Percentiles rank a stretch among this genome's conserved stretches.
Conservation (phyloP, 208 protist genomes). For the Wallacemonas sp. region DNA sequence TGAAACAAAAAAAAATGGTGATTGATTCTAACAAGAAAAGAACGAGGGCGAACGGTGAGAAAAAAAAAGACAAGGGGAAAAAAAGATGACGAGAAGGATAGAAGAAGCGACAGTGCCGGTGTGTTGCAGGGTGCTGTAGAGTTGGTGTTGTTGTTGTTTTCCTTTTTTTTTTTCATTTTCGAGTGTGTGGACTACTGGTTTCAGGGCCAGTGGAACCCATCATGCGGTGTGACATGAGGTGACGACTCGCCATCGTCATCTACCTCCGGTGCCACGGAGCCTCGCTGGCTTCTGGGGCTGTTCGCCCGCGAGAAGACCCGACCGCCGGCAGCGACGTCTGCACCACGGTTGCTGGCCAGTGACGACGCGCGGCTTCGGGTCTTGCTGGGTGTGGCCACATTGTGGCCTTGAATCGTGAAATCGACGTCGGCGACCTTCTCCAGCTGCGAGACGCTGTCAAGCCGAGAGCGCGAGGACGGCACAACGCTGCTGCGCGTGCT, state of each 20-base stretch:
- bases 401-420: slow-evolving; percentile 26
- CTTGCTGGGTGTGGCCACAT: slow-evolving; percentile 12
- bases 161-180: too few species aligned
- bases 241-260: background rate
- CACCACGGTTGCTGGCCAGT: slow-evolving; percentile 15
- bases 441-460: background rate
- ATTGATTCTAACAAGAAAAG: slow-evolving; percentile 6
- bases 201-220: background rate
- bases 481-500: background rate
- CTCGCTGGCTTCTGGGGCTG: slow-evolving; percentile 5
- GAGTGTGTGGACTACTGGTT: too few species aligned
- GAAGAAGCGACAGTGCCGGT: background rate
- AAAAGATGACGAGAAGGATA: background rate
- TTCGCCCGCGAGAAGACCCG: slow-evolving; percentile 2
- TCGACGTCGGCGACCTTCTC: slow-evolving; percentile 8
- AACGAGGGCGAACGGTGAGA: background rate
- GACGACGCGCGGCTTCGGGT: slow-evolving; percentile 27
- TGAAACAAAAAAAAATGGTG: background rate
- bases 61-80: slow-evolving; percentile 3
- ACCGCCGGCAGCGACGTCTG: background rate
- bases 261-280: background rate
- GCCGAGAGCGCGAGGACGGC: background rate
- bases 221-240: background rate
- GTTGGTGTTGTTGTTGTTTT: too few species aligned
- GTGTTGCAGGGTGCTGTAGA: background rate